Percentiles rank a stretch among this genome's conserved stretches.
Evolutionary conservation across 225 moss, liverwort and hornwort genomes (phyloP).

Genomic region (Thuidium tamariscinum): DNA sequence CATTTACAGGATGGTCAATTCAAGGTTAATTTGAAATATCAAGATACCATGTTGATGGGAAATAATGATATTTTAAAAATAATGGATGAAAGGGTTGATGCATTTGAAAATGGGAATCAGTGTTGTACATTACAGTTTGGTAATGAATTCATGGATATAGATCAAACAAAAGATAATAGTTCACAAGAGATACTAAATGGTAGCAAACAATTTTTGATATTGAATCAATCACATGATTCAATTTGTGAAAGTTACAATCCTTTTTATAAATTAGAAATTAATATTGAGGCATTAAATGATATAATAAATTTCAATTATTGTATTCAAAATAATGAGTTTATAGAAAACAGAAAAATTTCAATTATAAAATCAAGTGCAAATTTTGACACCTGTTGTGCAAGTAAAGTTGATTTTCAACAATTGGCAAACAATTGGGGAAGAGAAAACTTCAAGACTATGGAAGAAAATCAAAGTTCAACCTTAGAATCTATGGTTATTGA

Average conservation of each 20-base stretch:
- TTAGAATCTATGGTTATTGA: not conserved
- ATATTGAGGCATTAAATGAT: not conserved
- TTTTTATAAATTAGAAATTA: not conserved
- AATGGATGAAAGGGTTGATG: not conserved
- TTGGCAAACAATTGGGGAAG: not conserved
- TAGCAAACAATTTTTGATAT: not conserved
- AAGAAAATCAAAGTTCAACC: not conserved
- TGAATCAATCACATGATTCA: constrained; percentile 6
- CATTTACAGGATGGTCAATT: not conserved
- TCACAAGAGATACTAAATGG: not conserved
- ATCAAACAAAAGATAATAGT: not conserved
- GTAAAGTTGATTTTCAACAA: not conserved
- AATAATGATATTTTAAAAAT: not conserved
- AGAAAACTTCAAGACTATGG: not conserved
- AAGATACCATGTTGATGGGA: not conserved
- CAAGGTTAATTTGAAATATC: not conserved
- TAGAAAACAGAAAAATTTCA: not conserved
- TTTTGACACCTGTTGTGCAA: not conserved
- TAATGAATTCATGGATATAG: not conserved
- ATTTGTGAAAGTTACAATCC: constrained; percentile 13
- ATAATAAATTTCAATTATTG: not conserved
- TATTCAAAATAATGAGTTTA: not conserved
- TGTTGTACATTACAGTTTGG: not conserved
- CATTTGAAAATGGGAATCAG: not conserved
- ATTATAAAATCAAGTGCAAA: not conserved